Conservation (phyloP, 306 rosid genomes). For the Cucurbita pepo region DNA sequence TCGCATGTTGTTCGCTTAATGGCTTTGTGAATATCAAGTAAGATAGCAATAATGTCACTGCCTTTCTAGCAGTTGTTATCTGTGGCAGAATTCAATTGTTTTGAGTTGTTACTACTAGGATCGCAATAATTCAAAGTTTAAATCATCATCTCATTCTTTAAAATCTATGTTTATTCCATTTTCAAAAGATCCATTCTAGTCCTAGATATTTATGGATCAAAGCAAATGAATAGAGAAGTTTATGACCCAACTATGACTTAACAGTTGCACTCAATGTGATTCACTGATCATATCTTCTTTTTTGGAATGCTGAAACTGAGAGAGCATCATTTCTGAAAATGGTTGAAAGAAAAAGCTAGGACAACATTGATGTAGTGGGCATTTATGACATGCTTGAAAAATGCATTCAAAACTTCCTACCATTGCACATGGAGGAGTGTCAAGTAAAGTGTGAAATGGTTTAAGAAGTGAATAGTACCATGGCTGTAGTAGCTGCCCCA, state of each 20-base stretch:
- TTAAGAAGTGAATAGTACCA: constrained; percentile 30
- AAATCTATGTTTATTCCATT: not conserved
- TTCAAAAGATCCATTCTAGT: not conserved
- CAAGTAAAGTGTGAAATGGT: not conserved
- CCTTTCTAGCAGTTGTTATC: constrained; percentile 95
- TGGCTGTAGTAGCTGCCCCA: constrained; percentile 94
- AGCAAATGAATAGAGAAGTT: not conserved
- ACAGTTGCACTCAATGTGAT: not conserved
- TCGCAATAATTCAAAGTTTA: not conserved
- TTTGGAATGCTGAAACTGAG: not conserved
- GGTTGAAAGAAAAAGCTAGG: not conserved
- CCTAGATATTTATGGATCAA: not conserved
- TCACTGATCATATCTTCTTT: not conserved
- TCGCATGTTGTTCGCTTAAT: constrained; percentile 79
- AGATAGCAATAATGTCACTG: constrained; percentile 69
- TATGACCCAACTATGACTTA: not conserved
- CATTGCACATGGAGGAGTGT: not conserved
- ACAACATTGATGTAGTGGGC: not conserved
- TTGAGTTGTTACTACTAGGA: not conserved
- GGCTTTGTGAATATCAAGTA: constrained; percentile 92
- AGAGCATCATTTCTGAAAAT: not conserved
- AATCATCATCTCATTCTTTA: not conserved
- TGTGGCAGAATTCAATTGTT: constrained; percentile 16
- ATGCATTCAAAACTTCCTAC: not conserved
- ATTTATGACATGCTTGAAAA: not conserved